phyloP scores from a whole-genome alignment of 2,329 filamentous ascomycete species.

The Fusarium haematococcum region DNA sequence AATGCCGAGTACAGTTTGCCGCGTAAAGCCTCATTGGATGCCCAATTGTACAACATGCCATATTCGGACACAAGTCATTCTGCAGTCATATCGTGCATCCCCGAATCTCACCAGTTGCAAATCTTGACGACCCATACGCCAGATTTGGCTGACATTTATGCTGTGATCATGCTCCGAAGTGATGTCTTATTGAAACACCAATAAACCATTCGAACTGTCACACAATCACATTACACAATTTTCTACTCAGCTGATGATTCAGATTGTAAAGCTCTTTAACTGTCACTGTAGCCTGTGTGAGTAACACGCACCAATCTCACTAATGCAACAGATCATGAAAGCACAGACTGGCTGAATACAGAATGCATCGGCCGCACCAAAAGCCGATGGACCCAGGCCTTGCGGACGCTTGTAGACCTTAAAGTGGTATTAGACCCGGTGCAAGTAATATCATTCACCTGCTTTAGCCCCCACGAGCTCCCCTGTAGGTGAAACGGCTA shows the following conservation, averaged over 20 bases:
- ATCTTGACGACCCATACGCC: neutral
- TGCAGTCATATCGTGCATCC: neutral
- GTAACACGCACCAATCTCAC: neutral
- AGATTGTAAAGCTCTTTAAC: neutral
- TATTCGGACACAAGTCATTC: neutral
- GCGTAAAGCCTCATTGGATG: neutral
- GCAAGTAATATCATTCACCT: neutral
- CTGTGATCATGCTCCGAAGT: neutral
- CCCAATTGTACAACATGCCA: neutral
- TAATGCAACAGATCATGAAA: neutral
- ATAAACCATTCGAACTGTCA: neutral
- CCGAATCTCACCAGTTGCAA: neutral
- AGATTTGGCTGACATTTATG: neutral
- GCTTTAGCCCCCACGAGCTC: neutral
- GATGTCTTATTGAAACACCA: neutral
- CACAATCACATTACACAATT: neutral
- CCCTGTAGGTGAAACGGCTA: neutral
- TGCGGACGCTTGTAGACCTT: neutral
- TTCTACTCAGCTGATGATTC: neutral
- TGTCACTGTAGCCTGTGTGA: neutral
- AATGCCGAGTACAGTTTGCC: neutral
- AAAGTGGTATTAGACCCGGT: neutral
- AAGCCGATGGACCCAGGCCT: neutral
- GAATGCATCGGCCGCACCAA: neutral
- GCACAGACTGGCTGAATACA: neutral